These are phyloP conservation scores for Penicillium riverlandense DNA, from an alignment of 495 filamentous ascomycete species.

Conservation along the genomic window DNA sequence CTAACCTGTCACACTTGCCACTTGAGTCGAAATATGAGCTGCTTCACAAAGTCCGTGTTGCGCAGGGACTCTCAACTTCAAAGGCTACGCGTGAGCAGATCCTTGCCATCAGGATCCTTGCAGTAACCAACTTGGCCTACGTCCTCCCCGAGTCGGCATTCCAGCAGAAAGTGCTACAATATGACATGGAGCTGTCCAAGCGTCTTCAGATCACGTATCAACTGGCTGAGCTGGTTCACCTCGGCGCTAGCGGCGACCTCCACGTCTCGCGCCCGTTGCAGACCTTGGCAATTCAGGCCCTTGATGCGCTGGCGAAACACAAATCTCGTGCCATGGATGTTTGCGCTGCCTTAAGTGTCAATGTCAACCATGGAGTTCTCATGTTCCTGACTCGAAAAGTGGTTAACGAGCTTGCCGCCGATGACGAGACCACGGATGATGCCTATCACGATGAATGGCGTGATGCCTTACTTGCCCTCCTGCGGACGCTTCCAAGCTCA, in stretches of 20 bases:
- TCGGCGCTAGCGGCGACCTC: constrained; percentile 55
- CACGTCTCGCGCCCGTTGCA: constrained; percentile 67
- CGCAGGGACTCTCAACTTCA: constrained; percentile 65
- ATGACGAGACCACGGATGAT: constrained; percentile 50
- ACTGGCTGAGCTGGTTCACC: constrained; percentile 81
- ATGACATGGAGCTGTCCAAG: constrained; percentile 85
- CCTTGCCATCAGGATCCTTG: constrained; percentile 73
- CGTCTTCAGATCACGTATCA: constrained; percentile 88
- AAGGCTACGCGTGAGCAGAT: constrained; percentile 63
- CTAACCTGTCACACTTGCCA: constrained; percentile 59
- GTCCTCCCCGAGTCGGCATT: constrained; percentile 74
- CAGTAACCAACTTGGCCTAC: constrained; percentile 88
- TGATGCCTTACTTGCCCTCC: constrained; percentile 74
- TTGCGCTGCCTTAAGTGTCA: constrained; percentile 76
- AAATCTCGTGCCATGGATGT: constrained; percentile 73
- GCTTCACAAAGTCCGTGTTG: constrained; percentile 73
- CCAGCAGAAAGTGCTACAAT: constrained; percentile 73
- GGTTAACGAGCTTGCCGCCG: constrained; percentile 66
- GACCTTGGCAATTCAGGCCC: constrained; percentile 68
- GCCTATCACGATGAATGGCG: constrained; percentile 74
- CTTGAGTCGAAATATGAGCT: constrained; percentile 73
- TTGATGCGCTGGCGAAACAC: constrained; percentile 77
- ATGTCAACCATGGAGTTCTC: constrained; percentile 94
- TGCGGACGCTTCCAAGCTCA: constrained; percentile 64
- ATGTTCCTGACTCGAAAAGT: constrained; percentile 88